These are phyloP conservation scores for Colletotrichum graminicola DNA, from an alignment of 2,329 filamentous ascomycete species.

Conservation along the genomic window DNA sequence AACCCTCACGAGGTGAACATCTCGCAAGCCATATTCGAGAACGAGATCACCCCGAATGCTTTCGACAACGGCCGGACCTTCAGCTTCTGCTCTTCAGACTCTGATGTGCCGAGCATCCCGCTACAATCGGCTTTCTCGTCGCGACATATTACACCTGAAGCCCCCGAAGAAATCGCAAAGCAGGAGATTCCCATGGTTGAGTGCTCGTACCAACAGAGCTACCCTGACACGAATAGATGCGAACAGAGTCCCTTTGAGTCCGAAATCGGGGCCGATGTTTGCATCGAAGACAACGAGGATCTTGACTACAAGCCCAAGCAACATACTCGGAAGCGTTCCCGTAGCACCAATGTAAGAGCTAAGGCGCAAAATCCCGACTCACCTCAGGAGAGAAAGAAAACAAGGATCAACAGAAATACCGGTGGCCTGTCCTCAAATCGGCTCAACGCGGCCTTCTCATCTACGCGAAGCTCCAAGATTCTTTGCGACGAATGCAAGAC, in stretches of 20 bases:
- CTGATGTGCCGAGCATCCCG: slow-evolving; percentile 10
- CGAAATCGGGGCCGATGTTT: slow-evolving; percentile 4
- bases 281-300: slow-evolving; percentile 26
- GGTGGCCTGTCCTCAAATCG: neutral
- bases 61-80: slow-evolving; percentile 17
- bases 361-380: slow-evolving; percentile 2
- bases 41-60: slow-evolving; percentile 10
- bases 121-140: slow-evolving; percentile 25
- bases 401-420: slow-evolving; percentile 19
- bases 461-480: slow-evolving; percentile 40
- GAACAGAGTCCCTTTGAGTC: slow-evolving; percentile 43
- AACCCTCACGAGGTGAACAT: slow-evolving; percentile 41
- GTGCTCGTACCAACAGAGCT: slow-evolving; percentile 1
- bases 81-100: slow-evolving; percentile 32
- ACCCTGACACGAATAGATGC: slow-evolving; percentile 38
- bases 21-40: slow-evolving; percentile 34
- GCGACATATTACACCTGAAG: slow-evolving; percentile 28
- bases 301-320: slow-evolving; percentile 36
- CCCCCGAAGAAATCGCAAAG: slow-evolving; percentile 28
- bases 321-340: slow-evolving; percentile 35
- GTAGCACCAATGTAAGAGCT: slow-evolving; percentile 20
- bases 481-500: slow-evolving; percentile 54
- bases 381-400: slow-evolving; percentile 25
- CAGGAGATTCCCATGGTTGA: slow-evolving; percentile 23
- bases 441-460: slow-evolving; percentile 6